Conservation (phyloP, 768 basidiomycete genomes). For the Lentinula guzmanii region DNA sequence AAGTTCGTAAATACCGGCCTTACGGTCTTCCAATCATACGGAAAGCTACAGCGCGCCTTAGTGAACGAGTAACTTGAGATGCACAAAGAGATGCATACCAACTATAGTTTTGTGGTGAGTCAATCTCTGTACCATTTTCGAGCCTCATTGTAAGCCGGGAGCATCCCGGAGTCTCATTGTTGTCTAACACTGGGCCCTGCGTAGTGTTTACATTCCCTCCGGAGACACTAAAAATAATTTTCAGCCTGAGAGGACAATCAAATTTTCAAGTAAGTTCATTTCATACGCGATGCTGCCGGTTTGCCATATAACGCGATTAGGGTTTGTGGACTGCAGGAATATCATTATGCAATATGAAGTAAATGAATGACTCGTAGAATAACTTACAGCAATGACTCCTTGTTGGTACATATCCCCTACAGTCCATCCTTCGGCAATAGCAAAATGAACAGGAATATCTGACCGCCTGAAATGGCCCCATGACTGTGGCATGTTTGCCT, state of each 20-base stretch:
- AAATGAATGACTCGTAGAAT: background rate
- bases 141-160: background rate
- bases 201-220: slow-evolving; percentile 8
- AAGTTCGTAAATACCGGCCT: background rate
- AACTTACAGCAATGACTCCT: slow-evolving; percentile 5
- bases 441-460: slow-evolving; percentile 7
- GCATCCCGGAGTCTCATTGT: slow-evolving; percentile 5
- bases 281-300: background rate
- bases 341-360: background rate
- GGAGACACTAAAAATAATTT: background rate
- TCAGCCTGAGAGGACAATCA: background rate
- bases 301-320: slow-evolving; percentile 7
- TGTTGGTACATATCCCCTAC: slow-evolving; percentile 9
- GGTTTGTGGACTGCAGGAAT: background rate
- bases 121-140: slow-evolving; percentile 4
- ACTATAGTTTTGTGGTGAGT: background rate
- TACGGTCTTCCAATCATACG: slow-evolving; percentile 6
- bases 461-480: slow-evolving; percentile 3
- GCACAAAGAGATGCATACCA: background rate
- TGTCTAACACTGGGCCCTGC: slow-evolving; percentile 7
- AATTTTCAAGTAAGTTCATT: background rate
- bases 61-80: background rate
- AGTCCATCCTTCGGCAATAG: slow-evolving; percentile 7
- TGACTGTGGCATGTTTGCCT: slow-evolving; percentile 2
- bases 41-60: background rate